Evolutionary conservation across 208 protist genomes (phyloP), one percentile per base, ranked within the genome.

Genomic region (Acanthamoeba sp.): DNA sequence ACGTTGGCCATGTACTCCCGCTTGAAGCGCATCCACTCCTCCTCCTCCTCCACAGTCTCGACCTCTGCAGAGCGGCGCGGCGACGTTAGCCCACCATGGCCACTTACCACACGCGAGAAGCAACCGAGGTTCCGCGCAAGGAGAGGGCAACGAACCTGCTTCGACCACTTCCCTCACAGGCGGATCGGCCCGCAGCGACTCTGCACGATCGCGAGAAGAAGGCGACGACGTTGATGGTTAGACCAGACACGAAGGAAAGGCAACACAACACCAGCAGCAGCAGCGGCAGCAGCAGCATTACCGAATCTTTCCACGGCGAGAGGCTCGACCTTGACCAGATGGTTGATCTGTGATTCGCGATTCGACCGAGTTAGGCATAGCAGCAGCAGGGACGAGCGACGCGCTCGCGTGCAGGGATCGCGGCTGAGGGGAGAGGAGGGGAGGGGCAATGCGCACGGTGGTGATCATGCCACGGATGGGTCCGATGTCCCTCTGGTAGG

Each of bases 1-100:
- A 85, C 48, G 76, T 85, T 85, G 76, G 76, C 76, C 38, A 85
- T 36, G 42, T 85, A 85, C 76, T 85, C 76, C 42, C 76, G 76
- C 76, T 85, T 85, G 76, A 85, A 85, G 29, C 76, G 76, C 45
- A 85, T n/a, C 76, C 76, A 85, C n/a, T 85, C 76, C 20, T 85
- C 76, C 45, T 85, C 76, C 22, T 85, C 76, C 32, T 85, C 45
- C 42, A 29, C 76, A 36, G 18, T 27, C 48, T 52, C 76, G 32
- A 36, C 76, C 38, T 80, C 71, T 42, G 66, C n/a, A n/a, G n/a
- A n/a, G n/a, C n/a, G n/a, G n/a, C n/a, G n/a, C n/a, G n/a, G n/a
- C n/a, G n/a, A n/a, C n/a, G n/a, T n/a, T n/a, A n/a, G n/a, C n/a
- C n/a, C n/a, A n/a, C n/a, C n/a, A n/a, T n/a, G n/a, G n/a, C n/a